phyloP scores from a whole-genome alignment of 805 yeast species.

The Jamesozyma hellenica region DNA sequence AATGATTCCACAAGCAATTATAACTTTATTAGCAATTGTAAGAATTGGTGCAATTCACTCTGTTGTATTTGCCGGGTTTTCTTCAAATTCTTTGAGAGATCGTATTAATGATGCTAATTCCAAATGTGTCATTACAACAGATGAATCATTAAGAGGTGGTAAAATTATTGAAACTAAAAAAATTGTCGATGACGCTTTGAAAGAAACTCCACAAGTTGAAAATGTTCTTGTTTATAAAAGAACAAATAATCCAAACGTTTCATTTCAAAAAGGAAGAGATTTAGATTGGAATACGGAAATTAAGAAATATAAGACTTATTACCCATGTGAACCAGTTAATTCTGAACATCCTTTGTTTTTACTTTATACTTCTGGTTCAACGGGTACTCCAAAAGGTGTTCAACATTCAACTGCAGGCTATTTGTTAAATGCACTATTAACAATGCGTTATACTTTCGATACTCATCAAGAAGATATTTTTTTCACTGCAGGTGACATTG shows the following conservation, averaged over 20 bases:
- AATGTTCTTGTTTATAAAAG: conserved; percentile 66
- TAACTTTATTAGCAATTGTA: conserved; percentile 65
- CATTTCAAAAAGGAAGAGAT: conserved; percentile 49
- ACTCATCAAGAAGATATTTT: conserved; percentile 62
- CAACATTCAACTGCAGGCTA: conserved; percentile 77
- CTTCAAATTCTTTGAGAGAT: conserved; percentile 60
- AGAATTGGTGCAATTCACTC: conserved; percentile 81
- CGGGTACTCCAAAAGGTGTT: conserved; percentile 84
- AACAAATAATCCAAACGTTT: conserved; percentile 46
- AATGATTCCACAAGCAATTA: conserved; percentile 72
- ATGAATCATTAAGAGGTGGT: conserved; percentile 78
- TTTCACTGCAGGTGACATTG: conserved; percentile 84
- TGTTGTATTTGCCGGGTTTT: conserved; percentile 78
- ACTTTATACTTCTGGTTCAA: conserved; percentile 77
- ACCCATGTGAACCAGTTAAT: conserved; percentile 63
- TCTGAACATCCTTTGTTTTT: conserved; percentile 77
- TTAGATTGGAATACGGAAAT: conserved; percentile 69
- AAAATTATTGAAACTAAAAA: conserved; percentile 71
- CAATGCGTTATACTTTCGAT: conserved; percentile 70
- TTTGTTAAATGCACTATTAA: conserved; percentile 59
- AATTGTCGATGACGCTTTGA: conserved; percentile 72
- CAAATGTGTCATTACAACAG: conserved; percentile 65
- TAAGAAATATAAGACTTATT: conserved; percentile 54
- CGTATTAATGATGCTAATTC: conserved; percentile 65
- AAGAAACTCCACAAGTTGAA: conserved; percentile 52